These are phyloP conservation scores for Candolleomyces efflorescens DNA, from an alignment of 768 basidiomycete genomes.

Conservation along the genomic window DNA sequence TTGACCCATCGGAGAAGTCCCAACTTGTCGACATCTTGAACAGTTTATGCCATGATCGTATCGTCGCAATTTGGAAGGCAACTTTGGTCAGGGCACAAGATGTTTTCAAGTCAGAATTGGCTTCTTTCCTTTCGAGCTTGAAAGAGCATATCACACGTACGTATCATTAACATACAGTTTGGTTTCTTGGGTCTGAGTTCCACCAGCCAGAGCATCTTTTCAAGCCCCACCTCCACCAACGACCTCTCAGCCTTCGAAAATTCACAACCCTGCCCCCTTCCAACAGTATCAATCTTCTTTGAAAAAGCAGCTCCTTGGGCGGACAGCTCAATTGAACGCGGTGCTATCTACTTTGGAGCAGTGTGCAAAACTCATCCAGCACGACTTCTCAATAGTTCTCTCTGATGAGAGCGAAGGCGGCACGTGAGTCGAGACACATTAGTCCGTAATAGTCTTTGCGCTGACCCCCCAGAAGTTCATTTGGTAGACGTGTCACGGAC, in stretches of 20 bases:
- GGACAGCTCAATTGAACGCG: constrained; percentile 57
- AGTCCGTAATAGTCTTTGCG: neutral
- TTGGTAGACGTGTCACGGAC: constrained; percentile 38
- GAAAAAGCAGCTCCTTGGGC: constrained; percentile 58
- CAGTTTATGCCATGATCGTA: constrained; percentile 47
- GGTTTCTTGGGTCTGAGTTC: neutral
- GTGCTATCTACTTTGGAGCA: constrained; percentile 57
- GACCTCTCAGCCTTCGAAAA: constrained; percentile 1
- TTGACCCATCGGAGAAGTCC: constrained; percentile 44
- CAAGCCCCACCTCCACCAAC: constrained; percentile 8
- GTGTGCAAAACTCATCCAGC: constrained; percentile 52
- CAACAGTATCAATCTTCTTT: constrained; percentile 58
- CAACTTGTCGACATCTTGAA: constrained; percentile 47
- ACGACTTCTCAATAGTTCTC: constrained; percentile 51
- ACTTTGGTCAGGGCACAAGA: constrained; percentile 39
- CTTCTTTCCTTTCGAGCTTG: neutral
- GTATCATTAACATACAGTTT: neutral
- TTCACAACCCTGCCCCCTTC: constrained; percentile 39
- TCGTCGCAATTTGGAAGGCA: constrained; percentile 55
- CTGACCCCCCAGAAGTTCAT: constrained; percentile 23
- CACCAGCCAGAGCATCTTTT: constrained; percentile 14
- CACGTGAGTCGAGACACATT: constrained; percentile 31
- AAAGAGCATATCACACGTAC: neutral
- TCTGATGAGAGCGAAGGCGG: constrained; percentile 36
- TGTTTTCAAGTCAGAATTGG: constrained; percentile 42